A percentile compares a stretch with the other conserved stretches of the same genome.
Conservation (phyloP, 2,329 filamentous ascomycete genomes). For the Eurotiales sp. region DNA sequence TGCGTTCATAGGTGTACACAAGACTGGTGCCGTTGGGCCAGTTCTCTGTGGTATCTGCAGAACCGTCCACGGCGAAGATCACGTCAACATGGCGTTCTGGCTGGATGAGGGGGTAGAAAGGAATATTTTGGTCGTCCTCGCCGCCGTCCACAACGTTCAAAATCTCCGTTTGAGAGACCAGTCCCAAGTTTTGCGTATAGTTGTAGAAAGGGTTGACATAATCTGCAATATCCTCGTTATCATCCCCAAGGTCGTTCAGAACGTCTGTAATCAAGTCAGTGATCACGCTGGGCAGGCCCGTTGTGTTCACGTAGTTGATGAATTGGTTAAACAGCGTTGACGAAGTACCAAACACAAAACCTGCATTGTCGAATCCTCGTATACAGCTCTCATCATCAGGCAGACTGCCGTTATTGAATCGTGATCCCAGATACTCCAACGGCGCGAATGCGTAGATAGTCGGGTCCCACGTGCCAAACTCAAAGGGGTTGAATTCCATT, state of each 20-base stretch:
- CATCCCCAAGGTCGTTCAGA: conserved; percentile 53
- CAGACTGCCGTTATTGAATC: conserved; percentile 62
- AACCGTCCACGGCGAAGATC: conserved; percentile 76
- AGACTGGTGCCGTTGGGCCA: conserved; percentile 78
- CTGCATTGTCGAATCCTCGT: conserved; percentile 75
- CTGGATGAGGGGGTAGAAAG: conserved; percentile 72
- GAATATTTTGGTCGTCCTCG: conserved; percentile 74
- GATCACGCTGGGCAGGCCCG: conserved; percentile 49
- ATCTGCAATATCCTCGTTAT: conserved; percentile 68
- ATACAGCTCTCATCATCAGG: conserved; percentile 60
- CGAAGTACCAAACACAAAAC: conserved; percentile 81
- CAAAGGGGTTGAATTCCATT: conserved; percentile 74
- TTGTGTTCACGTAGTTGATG: conserved; percentile 61
- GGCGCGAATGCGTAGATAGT: conserved; percentile 69
- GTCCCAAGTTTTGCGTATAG: conserved; percentile 59
- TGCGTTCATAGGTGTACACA: conserved; percentile 69
- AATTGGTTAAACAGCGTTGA: conserved; percentile 80
- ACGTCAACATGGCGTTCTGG: conserved; percentile 69
- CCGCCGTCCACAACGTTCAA: conserved; percentile 77
- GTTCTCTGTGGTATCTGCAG: conserved; percentile 63
- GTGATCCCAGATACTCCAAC: conserved; percentile 67
- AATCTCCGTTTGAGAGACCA: conserved; percentile 49
- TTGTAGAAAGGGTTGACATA: conserved; percentile 75
- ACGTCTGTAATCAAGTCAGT: conserved; percentile 51
- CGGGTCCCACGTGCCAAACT: conserved; percentile 74